These are phyloP conservation scores for Xylaria digitata DNA, from an alignment of 2,329 filamentous ascomycete genomes.

Conservation along the genomic window DNA sequence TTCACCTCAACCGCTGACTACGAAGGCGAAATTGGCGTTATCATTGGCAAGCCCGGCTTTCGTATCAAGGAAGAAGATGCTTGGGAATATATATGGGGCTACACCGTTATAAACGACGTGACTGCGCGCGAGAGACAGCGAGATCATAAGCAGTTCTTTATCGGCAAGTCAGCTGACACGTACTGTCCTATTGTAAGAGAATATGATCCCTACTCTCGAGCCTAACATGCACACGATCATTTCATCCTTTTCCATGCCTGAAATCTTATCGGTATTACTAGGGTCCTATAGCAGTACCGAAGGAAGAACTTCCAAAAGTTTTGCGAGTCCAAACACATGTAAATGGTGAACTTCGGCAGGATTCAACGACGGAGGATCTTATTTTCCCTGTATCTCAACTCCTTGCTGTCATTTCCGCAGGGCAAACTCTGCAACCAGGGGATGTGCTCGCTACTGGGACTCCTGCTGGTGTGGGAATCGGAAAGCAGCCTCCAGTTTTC, in stretches of 20 bases:
- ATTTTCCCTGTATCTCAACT: constrained; percentile 35
- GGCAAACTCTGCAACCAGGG: constrained; percentile 33
- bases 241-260: background rate
- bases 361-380: constrained; percentile 32
- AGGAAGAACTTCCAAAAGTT: constrained; percentile 27
- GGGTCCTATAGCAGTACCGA: constrained; percentile 37
- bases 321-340: constrained; percentile 32
- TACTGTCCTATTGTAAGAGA: constrained; percentile 35
- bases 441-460: constrained; percentile 35
- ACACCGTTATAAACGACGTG: constrained; percentile 35
- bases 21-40: constrained; percentile 37
- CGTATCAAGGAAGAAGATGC: constrained; percentile 28
- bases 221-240: background rate
- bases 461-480: constrained; percentile 36
- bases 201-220: background rate
- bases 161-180: constrained; percentile 36
- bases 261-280: constrained; percentile 8
- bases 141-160: constrained; percentile 38
- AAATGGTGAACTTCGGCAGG: constrained; percentile 30
- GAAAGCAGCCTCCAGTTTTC: constrained; percentile 31
- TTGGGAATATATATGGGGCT: constrained; percentile 36
- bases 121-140: constrained; percentile 34
- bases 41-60: constrained; percentile 31
- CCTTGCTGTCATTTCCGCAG: constrained; percentile 25
- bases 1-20: constrained; percentile 36